Base-by-base conservation (phyloP, 352 stramenopile species). In the Phytophthora pistaciae region DNA sequence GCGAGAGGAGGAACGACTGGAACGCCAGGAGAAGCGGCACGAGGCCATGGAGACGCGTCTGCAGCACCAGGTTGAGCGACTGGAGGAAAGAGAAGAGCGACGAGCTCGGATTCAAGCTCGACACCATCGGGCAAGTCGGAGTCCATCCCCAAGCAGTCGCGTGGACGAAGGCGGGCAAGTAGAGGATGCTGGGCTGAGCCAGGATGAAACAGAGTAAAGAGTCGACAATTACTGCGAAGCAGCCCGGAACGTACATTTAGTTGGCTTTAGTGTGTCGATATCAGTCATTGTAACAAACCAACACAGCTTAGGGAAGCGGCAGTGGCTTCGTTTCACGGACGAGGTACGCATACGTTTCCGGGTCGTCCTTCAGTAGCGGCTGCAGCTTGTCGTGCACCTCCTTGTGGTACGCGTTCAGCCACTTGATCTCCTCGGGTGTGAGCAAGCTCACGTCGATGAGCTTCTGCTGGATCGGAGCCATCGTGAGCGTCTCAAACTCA, bases 391-490 rank as follows among this genome's bases (percentile, higher is more conserved):
- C 83, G 61, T 96, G 89, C 46, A 99, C 96, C 48, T 94, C 77
- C 44, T 90, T 73, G 75, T 99, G 97, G 81, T 98, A 98, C 27
- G 74, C 75, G 78, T 99, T 97, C 36, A 99, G 78, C 98, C 98
- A 99, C 54, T 92, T 83, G 44, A 98, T 81, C 78, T 99, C 98
- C 21, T 89, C 77, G 2, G 83, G 31, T 7, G 89, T 97, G 67
- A 99, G 90, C 50, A 99, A 77, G 31, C 82, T 80, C 27, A 88
- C 56, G 69, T 99, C 91, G 70, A 99, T 98, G 31, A 99, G 84
- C 79, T 98, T 98, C 64, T 94, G 97, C 81, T 99, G 95, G 77
- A 99, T 99, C 21, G 98, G 98, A 59, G 98, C 97, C 86, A 99
- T 96, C 20, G 98, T 99, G 57, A 99, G 88, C 54, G 94, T 98